These are phyloP conservation scores for Leccinum obscurum DNA, from an alignment of 768 basidiomycete species.

Conservation along the genomic window DNA sequence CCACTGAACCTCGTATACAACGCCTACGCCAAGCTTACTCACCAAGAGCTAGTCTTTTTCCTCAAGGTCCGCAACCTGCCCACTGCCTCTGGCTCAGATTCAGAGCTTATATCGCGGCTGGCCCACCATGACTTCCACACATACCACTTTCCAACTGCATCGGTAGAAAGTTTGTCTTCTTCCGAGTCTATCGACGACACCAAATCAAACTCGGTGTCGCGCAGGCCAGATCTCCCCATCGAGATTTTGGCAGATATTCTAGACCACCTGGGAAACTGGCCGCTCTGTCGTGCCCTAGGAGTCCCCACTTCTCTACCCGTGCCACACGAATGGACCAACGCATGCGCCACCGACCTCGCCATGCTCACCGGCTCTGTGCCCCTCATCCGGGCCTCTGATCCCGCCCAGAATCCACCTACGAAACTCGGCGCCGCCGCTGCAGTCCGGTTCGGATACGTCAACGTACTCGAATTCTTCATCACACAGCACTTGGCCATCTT, in stretches of 20 bases:
- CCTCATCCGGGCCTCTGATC: constrained; percentile 60
- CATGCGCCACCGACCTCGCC: constrained; percentile 67
- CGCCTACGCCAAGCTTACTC: constrained; percentile 69
- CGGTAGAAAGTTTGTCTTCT: constrained; percentile 32
- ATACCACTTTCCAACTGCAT: constrained; percentile 53
- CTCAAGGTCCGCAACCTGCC: constrained; percentile 73
- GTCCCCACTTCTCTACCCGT: constrained; percentile 66
- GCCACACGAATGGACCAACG: constrained; percentile 71
- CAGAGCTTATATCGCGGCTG: constrained; percentile 68
- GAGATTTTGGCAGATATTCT: constrained; percentile 78
- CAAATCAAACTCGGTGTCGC: constrained; percentile 29
- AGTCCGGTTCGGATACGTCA: constrained; percentile 73
- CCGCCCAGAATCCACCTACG: constrained; percentile 58
- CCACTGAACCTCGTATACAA: constrained; percentile 50
- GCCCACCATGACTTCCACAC: constrained; percentile 74
- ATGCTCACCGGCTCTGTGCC: constrained; percentile 66
- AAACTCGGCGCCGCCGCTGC: constrained; percentile 65
- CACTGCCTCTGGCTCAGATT: constrained; percentile 52
- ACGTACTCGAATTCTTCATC: constrained; percentile 74
- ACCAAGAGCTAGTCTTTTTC: constrained; percentile 71
- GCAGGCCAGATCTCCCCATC: constrained; percentile 62
- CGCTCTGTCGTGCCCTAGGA: constrained; percentile 74
- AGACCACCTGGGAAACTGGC: constrained; percentile 82
- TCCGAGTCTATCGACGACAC: constrained; percentile 20
- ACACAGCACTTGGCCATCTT: constrained; percentile 66